These are phyloP conservation scores for Parafenestella ontariensis DNA, from an alignment of 2,329 filamentous ascomycete species.

Conservation along the genomic window DNA sequence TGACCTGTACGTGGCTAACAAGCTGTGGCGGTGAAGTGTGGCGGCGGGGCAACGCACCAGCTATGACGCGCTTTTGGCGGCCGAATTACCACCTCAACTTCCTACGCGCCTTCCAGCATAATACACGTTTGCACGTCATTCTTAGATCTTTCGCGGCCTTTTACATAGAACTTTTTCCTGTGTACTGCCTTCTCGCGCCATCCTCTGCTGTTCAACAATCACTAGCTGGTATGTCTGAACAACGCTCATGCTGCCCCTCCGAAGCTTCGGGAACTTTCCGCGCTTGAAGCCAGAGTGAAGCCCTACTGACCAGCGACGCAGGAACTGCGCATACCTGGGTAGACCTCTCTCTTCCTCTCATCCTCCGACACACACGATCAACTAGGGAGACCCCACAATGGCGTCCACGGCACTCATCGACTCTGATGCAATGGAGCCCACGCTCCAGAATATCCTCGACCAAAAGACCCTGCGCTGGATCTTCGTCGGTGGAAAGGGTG, in stretches of 20 bases:
- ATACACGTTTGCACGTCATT: neutral
- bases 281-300: neutral
- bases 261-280: slow-evolving; percentile 25
- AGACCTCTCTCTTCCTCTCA: neutral
- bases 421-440: slow-evolving; percentile 84
- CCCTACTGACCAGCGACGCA: neutral
- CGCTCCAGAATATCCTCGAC: slow-evolving; percentile 91
- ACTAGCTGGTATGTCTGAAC: neutral
- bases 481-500: slow-evolving; percentile 97
- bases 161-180: neutral
- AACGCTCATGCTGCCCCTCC: slow-evolving; percentile 2
- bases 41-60: slow-evolving; percentile 1
- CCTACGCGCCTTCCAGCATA: neutral
- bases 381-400: slow-evolving; percentile 35
- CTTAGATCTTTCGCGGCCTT: neutral
- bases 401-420: slow-evolving; percentile 45
- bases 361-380: neutral
- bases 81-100: neutral
- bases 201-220: neutral
- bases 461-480: slow-evolving; percentile 97
- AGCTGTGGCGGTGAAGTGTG: neutral
- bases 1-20: neutral
- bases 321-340: neutral
- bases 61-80: slow-evolving; percentile 5
- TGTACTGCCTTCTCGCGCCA: neutral